phyloP scores from a whole-genome alignment of 2,329 filamentous ascomycete species.

The Beauveria sp. region DNA sequence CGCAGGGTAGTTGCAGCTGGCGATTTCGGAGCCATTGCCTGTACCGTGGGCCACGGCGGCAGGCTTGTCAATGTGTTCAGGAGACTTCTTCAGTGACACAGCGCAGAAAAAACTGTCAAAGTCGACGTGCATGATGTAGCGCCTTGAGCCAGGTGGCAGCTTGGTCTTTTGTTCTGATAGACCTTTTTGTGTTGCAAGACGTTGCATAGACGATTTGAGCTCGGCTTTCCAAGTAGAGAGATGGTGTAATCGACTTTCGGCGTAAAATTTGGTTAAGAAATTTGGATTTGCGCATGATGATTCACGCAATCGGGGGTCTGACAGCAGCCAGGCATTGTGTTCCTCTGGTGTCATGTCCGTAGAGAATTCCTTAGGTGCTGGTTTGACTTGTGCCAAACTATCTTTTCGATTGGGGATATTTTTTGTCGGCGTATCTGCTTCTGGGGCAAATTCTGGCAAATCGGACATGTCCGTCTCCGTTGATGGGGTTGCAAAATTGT shows the following conservation, averaged over 20 bases:
- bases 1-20: slow-evolving; percentile 93
- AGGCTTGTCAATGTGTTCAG: slow-evolving; percentile 70
- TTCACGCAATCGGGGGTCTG: slow-evolving; percentile 78
- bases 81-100: slow-evolving; percentile 71
- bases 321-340: slow-evolving; percentile 78
- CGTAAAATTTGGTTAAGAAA: slow-evolving; percentile 90
- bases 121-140: slow-evolving; percentile 91
- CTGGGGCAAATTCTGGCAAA: slow-evolving; percentile 13
- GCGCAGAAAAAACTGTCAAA: slow-evolving; percentile 99
- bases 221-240: slow-evolving; percentile 95
- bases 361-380: slow-evolving; percentile 11
- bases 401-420: not conserved
- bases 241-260: slow-evolving; percentile 90
- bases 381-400: not conserved
- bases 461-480: not conserved
- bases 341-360: slow-evolving; percentile 83
- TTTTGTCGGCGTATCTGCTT: not conserved
- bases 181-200: slow-evolving; percentile 62
- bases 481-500: not conserved
- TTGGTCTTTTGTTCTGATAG: slow-evolving; percentile 37
- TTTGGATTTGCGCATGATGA: slow-evolving; percentile 88
- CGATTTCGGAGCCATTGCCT: slow-evolving; percentile 86
- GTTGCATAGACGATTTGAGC: slow-evolving; percentile 81
- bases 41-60: slow-evolving; percentile 82
- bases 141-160: slow-evolving; percentile 53